Conservation (phyloP, 768 basidiomycete genomes). For the Hypholoma fasciculare region DNA sequence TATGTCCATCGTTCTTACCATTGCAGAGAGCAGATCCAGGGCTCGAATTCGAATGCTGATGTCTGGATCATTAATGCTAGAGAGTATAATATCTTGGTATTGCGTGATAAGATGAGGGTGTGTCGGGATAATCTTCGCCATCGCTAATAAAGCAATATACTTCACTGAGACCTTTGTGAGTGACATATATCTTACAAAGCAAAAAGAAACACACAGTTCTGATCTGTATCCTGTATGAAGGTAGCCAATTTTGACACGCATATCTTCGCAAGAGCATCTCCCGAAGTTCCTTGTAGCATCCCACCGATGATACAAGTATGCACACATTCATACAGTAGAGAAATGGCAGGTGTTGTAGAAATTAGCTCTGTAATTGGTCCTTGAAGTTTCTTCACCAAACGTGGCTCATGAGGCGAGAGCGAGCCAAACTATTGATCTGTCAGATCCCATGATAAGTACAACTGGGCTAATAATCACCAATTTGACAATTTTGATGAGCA, state of each 20-base stretch:
- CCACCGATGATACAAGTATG: constrained; percentile 97
- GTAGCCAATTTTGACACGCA: constrained; percentile 93
- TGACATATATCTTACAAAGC: background rate
- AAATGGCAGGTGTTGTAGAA: constrained; percentile 93
- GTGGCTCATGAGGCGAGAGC: constrained; percentile 87
- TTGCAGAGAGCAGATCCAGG: constrained; percentile 89
- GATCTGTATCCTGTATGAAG: constrained; percentile 91
- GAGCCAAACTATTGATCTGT: constrained; percentile 75
- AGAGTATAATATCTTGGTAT: constrained; percentile 88
- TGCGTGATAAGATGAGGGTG: constrained; percentile 88
- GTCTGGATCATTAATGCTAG: constrained; percentile 90
- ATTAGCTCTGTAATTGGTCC: constrained; percentile 95
- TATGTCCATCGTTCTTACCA: constrained; percentile 52
- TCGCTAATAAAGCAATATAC: constrained; percentile 92
- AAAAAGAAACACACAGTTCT: constrained; percentile 73
- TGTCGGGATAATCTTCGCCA: constrained; percentile 94
- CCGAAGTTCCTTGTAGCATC: constrained; percentile 83
- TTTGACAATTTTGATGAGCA: constrained; percentile 99
- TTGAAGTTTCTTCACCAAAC: constrained; percentile 91
- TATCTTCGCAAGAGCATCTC: constrained; percentile 75
- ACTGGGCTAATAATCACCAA: constrained; percentile 48
- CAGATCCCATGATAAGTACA: constrained; percentile 1
- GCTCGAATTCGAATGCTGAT: constrained; percentile 96
- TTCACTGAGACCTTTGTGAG: constrained; percentile 61
- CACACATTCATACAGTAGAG: constrained; percentile 96